Evolutionary conservation across 441 rosid species (phyloP), one percentile per base, ranked within the genome.

Genomic region (Bruguiera hainesii): DNA sequence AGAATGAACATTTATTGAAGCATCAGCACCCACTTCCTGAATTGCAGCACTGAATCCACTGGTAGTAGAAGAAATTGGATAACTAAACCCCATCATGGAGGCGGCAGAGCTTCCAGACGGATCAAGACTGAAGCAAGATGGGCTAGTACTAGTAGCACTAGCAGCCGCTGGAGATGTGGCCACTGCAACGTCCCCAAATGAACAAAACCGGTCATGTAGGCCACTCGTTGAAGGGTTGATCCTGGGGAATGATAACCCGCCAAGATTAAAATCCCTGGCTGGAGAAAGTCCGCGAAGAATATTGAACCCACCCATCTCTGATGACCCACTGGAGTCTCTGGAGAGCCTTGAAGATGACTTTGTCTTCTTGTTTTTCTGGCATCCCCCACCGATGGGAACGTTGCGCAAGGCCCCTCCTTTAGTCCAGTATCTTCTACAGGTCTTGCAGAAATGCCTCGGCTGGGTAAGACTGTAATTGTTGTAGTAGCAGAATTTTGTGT

Each of bases 251-350:
- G 95, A 76, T 48, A 92, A 73, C 6, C 90, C 87, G 2, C 91
- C 81, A 16, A 89, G 88, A 62, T 87, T 85, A 71, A 93, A 90
- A 77, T 88, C 78, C 79, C 83, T 68, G 37, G 89, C 84, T 5
- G 91, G 91, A 21, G 87, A 70, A 52, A 86, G 72, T 1, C 87
- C 83, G 29, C 72, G 82, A 71, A 90, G 88, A 82, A 83, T 85
- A 69, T 83, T 88, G 58, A 87, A 73, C 6, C 92, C 90, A 35
- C 88, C 85, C 53, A 78, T 78, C 77, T 71, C 89, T 23, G 85
- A 79, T 3, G 83, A 82, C 28, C 77, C 78, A 64, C 76, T 72
- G 15, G 74, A 83, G 68, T 68, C 85, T 52, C 64, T 80, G 23
- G 82, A 77, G 64, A 37, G 15, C 57, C 26, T 21, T 21, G 57